Conservation (phyloP, 2,329 filamentous ascomycete genomes). For the Apiospora pterosperma region DNA sequence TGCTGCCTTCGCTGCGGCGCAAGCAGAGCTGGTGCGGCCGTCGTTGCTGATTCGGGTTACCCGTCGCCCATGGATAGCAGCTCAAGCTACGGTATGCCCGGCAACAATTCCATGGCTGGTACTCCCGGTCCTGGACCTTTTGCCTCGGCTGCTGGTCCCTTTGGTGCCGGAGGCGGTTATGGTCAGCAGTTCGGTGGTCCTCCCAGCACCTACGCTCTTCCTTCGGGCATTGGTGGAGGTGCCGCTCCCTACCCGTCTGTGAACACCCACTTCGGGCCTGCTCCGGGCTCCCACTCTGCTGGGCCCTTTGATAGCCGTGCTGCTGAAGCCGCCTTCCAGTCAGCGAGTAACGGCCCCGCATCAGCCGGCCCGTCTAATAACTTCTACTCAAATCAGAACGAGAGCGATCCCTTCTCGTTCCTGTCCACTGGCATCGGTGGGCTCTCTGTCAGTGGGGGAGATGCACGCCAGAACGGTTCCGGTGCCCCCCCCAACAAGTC, state of each 20-base stretch:
- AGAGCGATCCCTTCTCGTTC: slow-evolving; percentile 78
- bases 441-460: slow-evolving; percentile 66
- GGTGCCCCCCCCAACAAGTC: slow-evolving; percentile 57
- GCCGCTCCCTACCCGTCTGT: slow-evolving; percentile 78
- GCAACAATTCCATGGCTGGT: slow-evolving; percentile 81
- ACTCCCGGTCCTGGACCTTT: slow-evolving; percentile 77
- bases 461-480: slow-evolving; percentile 61
- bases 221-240: slow-evolving; percentile 77
- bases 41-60: slow-evolving; percentile 91
- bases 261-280: slow-evolving; percentile 76
- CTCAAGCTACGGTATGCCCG: slow-evolving; percentile 80
- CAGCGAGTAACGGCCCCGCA: slow-evolving; percentile 76
- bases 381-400: slow-evolving; percentile 62
- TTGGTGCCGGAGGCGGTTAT: slow-evolving; percentile 58
- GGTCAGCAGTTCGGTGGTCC: slow-evolving; percentile 84
- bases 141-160: slow-evolving; percentile 64
- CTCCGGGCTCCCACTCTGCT: slow-evolving; percentile 74
- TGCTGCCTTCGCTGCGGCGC: slow-evolving; percentile 95
- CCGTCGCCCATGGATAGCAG: slow-evolving; percentile 85
- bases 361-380: slow-evolving; percentile 75
- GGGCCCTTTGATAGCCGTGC: slow-evolving; percentile 90
- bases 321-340: slow-evolving; percentile 91
- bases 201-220: slow-evolving; percentile 84
- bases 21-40: slow-evolving; percentile 86
- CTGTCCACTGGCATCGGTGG: slow-evolving; percentile 70